Conservation (phyloP, 805 yeast genomes). For the Phaffomyces opuntiae region DNA sequence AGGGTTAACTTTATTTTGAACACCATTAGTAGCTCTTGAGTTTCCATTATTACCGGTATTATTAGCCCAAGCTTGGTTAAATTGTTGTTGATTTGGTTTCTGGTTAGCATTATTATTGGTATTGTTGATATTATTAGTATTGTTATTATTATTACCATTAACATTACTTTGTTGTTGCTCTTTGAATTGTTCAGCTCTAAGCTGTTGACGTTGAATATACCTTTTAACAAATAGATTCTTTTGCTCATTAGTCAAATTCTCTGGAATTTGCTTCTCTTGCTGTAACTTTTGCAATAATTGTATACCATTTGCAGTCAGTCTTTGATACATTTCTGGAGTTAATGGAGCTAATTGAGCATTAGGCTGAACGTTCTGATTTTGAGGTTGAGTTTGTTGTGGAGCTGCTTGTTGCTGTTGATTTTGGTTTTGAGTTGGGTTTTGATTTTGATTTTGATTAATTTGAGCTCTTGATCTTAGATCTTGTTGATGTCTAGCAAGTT, state of each 20-base stretch:
- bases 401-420: not conserved
- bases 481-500: conserved; percentile 26
- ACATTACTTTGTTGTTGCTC: conserved; percentile 2
- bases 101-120: not conserved
- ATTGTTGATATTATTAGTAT: not conserved
- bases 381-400: not conserved
- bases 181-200: conserved; percentile 8
- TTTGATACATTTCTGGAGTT: conserved; percentile 14
- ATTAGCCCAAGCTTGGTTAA: conserved; percentile 6
- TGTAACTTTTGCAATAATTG: conserved; percentile 19
- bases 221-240: conserved; percentile 18
- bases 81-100: not conserved
- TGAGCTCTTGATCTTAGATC: conserved; percentile 26
- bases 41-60: not conserved
- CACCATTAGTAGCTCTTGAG: too few species aligned
- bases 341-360: conserved; percentile 6
- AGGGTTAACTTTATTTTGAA: not conserved
- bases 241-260: conserved; percentile 18
- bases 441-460: not conserved
- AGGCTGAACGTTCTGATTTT: not conserved
- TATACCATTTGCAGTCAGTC: conserved; percentile 19
- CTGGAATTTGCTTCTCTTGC: conserved; percentile 19
- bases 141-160: not conserved
- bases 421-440: not conserved
- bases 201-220: conserved; percentile 20